Percentiles rank a stretch among this genome's conserved stretches.
These are phyloP conservation scores for Dichotomopilus funicola DNA, from an alignment of 2,329 filamentous ascomycete genomes.

Conservation along the genomic window DNA sequence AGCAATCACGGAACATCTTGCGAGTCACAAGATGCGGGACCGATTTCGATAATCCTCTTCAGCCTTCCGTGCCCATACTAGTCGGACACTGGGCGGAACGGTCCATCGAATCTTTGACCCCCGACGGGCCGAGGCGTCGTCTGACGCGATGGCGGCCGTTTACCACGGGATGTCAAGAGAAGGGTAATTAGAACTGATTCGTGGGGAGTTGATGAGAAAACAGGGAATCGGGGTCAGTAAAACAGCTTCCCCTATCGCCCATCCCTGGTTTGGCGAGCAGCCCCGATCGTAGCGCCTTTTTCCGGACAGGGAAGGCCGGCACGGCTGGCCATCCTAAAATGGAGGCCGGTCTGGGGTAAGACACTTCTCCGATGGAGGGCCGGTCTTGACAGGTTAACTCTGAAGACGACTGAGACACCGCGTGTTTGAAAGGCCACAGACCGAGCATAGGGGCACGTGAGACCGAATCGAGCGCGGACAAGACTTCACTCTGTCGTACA, in stretches of 20 bases:
- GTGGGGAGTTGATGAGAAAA: not conserved
- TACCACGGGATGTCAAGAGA: not conserved
- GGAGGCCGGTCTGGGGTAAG: too few species aligned
- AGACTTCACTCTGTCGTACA: too few species aligned
- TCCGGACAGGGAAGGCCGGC: too few species aligned
- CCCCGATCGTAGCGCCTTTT: not conserved
- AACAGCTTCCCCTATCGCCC: not conserved
- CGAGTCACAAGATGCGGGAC: too few species aligned
- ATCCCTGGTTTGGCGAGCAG: not conserved
- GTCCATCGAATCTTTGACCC: slow-evolving; percentile 5
- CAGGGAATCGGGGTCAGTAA: slow-evolving; percentile 2
- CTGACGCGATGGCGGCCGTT: not conserved
- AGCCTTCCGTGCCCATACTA: not conserved
- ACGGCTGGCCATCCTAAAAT: too few species aligned
- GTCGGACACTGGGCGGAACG: slow-evolving; percentile 9
- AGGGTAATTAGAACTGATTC: slow-evolving; percentile 1
- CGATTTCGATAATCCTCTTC: not conserved
- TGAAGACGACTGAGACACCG: too few species aligned
- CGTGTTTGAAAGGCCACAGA: too few species aligned
- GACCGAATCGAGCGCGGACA: too few species aligned
- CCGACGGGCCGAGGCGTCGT: slow-evolving; percentile 6
- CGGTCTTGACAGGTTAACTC: too few species aligned
- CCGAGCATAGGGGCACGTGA: too few species aligned
- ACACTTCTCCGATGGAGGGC: too few species aligned
- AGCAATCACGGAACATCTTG: not conserved